Conservation (phyloP, 2,329 filamentous ascomycete genomes). For the Iodosphaeria phyllophila region DNA sequence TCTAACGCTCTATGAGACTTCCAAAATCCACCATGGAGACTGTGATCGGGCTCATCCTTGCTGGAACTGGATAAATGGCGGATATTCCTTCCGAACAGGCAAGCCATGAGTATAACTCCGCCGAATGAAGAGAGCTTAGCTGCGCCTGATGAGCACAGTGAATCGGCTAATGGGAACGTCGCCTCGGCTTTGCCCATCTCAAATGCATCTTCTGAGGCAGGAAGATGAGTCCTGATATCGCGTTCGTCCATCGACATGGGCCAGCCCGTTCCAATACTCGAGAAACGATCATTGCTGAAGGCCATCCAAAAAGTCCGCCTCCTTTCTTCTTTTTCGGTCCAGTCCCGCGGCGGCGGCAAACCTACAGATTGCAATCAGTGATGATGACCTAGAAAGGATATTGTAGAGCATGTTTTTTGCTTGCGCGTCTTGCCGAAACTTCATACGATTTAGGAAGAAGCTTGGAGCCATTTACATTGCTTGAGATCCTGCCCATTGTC, state of each 20-base stretch:
- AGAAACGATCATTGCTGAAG: conserved; percentile 79
- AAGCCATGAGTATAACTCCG: conserved; percentile 69
- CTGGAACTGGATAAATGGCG: conserved; percentile 80
- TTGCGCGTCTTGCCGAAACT: too few relatives aligned
- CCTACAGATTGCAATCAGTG: too few relatives aligned
- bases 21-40: conserved; percentile 91
- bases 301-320: conserved; percentile 89
- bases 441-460: too few relatives aligned
- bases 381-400: too few relatives aligned
- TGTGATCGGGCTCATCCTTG: conserved; percentile 61
- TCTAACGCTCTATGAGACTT: conserved; percentile 80
- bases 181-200: conserved; percentile 59
- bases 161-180: conserved; percentile 50
- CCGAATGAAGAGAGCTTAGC: conserved; percentile 59
- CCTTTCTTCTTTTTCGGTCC: conserved; percentile 84
- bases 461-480: too few relatives aligned
- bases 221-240: conserved; percentile 77
- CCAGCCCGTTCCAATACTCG: conserved; percentile 93
- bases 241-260: conserved; percentile 85
- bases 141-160: conserved; percentile 53
- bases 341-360: conserved; percentile 69
- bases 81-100: conserved; percentile 77
- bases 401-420: too few relatives aligned
- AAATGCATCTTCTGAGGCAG: conserved; percentile 69
- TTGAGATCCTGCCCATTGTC: conserved; percentile 75